Base-by-base conservation (phyloP, 345 rosid species). In the Cardiospermum halicacabum region DNA sequence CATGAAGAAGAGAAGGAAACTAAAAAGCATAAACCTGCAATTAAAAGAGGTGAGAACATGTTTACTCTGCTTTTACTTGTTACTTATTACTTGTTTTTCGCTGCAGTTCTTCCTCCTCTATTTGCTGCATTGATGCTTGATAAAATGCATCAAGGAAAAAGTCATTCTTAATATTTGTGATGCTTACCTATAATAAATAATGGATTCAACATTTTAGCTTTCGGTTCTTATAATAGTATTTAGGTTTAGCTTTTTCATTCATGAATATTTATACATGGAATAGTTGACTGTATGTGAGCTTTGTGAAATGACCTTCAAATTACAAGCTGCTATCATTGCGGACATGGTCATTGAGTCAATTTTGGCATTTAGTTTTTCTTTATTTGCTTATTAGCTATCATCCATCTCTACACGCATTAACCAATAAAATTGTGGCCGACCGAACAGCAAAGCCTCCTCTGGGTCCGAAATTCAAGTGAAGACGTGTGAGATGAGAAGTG, bases 1-100 rank as follows among this genome's bases (percentile, higher is more conserved):
- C 82, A 80, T 31, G 88, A 84, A 73, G 83, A 65, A 66, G 89
- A 86, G 72, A 89, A 75, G 75, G 87, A 85, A n/a, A 79, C 9
- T 64, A 86, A 72, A 68, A 83, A 72, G 66, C 88, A 82, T 3
- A 89, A 82, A 77, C 80, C 77, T 77, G 94, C 80, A 56, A 72
- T 59, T 56, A 67, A 76, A 72, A 78, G 69, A 53, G 91, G 96
- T 83, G 53, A 69, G n/a, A 24, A 53, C 32, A 25, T 70, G 27
- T 48, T 42, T 68, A 25, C 30, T 50, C 45, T 11, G 25, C 16
- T 28, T 69, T 57, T 56, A 57, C 50, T 25, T 42, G 53, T 63
- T 12, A 28, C 24, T 37, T n/a, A 15, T 26, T 25, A 11, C 4
- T 24, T 64, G 26, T 6, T 0, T 5, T 21, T 22, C 27, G 30